These are phyloP conservation scores for Senna tora DNA, from an alignment of 306 rosid species.

Conservation along the genomic window DNA sequence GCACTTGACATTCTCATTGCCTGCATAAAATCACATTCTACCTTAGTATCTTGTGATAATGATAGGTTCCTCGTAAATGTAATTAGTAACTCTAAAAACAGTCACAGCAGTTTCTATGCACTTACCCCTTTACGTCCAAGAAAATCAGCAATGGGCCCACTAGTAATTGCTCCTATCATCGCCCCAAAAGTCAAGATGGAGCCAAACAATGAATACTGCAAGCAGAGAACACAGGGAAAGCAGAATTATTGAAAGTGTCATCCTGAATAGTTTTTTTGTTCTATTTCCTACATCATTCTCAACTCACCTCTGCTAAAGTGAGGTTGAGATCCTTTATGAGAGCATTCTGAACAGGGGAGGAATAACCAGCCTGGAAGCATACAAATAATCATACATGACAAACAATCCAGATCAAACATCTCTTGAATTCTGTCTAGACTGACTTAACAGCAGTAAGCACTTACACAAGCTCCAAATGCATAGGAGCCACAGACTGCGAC, in stretches of 20 bases:
- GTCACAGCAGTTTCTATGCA: conserved; percentile 13
- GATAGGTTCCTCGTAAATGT: background rate
- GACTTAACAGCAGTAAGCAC: conserved; percentile 31
- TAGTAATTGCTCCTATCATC: conserved; percentile 94
- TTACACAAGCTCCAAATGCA: conserved; percentile 86
- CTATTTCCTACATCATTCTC: conserved; percentile 14
- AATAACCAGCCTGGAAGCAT: conserved; percentile 76
- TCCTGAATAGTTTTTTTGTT: conserved; percentile 8
- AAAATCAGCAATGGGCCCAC: conserved; percentile 74
- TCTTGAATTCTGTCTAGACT: background rate
- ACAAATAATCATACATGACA: conserved; percentile 29
- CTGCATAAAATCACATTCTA: conserved; percentile 52
- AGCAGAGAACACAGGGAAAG: background rate
- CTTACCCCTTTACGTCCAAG: conserved; percentile 87
- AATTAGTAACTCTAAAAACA: background rate
- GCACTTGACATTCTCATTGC: conserved; percentile 83
- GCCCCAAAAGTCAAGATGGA: conserved; percentile 95
- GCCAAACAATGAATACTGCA: conserved; percentile 88
- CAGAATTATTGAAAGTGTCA: conserved; percentile 24
- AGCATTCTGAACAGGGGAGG: conserved; percentile 85
- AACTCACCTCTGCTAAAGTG: conserved; percentile 65
- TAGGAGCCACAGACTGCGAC: conserved; percentile 91
- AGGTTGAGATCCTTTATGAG: conserved; percentile 68
- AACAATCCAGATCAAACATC: background rate
- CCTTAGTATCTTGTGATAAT: background rate